These are phyloP conservation scores for Straminergon stramineum DNA, from an alignment of 225 moss, liverwort and hornwort species.

Conservation along the genomic window DNA sequence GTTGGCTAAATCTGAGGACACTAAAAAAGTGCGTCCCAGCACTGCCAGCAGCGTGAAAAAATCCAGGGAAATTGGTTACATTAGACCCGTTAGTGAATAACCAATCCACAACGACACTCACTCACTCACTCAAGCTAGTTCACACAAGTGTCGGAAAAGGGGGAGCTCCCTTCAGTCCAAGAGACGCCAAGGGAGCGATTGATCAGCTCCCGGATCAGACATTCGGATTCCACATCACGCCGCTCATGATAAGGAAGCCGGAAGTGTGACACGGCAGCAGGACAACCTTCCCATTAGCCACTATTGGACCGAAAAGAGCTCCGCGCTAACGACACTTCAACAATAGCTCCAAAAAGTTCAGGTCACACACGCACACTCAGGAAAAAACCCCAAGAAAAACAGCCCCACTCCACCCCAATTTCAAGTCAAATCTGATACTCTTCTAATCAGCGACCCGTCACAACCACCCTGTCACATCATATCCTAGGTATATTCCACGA, in stretches of 20 bases:
- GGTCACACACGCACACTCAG: background rate
- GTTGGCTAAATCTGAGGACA: background rate
- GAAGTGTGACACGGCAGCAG: constrained; percentile 36
- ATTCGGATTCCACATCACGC: constrained; percentile 31
- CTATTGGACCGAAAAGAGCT: constrained; percentile 50
- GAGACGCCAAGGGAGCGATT: constrained; percentile 15
- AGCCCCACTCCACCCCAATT: background rate
- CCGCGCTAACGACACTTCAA: constrained; percentile 9
- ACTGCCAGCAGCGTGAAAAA: background rate
- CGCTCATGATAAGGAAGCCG: constrained; percentile 12
- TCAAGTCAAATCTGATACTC: background rate
- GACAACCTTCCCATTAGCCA: constrained; percentile 17
- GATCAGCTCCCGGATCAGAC: constrained; percentile 48
- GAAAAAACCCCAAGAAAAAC: background rate
- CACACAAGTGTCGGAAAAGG: background rate
- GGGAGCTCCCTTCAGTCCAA: constrained; percentile 68
- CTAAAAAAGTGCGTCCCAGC: background rate
- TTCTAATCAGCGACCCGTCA: background rate
- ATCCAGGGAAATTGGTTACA: background rate
- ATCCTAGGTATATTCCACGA: background rate
- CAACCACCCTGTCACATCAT: background rate
- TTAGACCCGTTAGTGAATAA: background rate
- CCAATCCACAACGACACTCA: background rate
- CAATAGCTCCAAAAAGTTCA: background rate
- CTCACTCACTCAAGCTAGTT: background rate